These are phyloP conservation scores for Cytospora piceae DNA, from an alignment of 2,329 filamentous ascomycete genomes.

Conservation along the genomic window DNA sequence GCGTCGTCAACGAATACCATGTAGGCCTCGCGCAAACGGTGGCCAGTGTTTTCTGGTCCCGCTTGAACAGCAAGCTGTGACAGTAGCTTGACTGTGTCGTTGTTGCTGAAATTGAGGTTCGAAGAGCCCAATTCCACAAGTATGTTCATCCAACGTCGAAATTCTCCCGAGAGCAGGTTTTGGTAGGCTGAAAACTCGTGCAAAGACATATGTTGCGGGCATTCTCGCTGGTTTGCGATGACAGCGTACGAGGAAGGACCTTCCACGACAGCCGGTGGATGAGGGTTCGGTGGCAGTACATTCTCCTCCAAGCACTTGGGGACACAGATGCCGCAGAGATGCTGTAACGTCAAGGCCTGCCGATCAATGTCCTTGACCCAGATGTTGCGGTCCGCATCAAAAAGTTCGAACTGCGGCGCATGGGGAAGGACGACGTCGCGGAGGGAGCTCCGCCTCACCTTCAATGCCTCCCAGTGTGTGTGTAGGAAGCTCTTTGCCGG, in stretches of 20 bases:
- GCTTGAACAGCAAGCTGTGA: conserved; percentile 57
- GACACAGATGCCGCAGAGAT: conserved; percentile 43
- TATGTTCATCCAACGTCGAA: conserved; percentile 52
- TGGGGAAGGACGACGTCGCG: conserved; percentile 12
- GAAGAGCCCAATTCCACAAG: conserved; percentile 55
- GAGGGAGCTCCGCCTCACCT: conserved; percentile 2
- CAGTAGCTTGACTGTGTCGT: conserved; percentile 54
- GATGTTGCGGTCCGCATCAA: background rate
- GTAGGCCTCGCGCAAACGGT: conserved; percentile 52
- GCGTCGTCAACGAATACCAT: conserved; percentile 49
- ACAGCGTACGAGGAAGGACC: conserved; percentile 58
- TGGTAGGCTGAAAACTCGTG: conserved; percentile 60
- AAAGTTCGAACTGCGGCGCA: conserved; percentile 11
- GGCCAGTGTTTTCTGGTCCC: conserved; percentile 48
- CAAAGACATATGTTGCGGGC: conserved; percentile 49
- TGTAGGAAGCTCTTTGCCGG: conserved; percentile 19
- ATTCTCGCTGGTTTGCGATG: conserved; percentile 52
- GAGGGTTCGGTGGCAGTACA: background rate
- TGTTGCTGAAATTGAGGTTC: conserved; percentile 62
- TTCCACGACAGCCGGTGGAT: conserved; percentile 37
- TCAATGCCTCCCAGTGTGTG: conserved; percentile 17
- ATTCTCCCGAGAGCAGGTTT: conserved; percentile 48
- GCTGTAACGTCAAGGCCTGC: conserved; percentile 45
- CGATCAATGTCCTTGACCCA: conserved; percentile 14
- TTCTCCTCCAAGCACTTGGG: conserved; percentile 32